phyloP scores from a whole-genome alignment of 495 filamentous ascomycete species.

The Xylona heveae region DNA sequence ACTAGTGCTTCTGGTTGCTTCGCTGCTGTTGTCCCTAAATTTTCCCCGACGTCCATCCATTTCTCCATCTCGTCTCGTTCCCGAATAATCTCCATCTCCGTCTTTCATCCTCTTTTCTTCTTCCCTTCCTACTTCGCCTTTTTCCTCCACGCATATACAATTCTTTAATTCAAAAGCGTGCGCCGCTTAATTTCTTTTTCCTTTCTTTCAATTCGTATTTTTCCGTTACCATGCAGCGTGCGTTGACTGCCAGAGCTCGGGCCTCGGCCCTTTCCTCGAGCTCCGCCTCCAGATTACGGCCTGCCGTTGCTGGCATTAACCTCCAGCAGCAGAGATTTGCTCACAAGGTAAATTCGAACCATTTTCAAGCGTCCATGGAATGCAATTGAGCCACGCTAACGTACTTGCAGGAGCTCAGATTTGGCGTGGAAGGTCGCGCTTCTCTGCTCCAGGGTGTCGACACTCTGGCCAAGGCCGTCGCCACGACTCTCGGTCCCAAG shows the following conservation, averaged over 20 bases:
- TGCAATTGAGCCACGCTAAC: conserved; percentile 3
- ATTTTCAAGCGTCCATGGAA: conserved; percentile 6
- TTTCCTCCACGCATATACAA: conserved; percentile 1
- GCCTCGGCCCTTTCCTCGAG: conserved; percentile 48
- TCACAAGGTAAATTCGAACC: conserved; percentile 52
- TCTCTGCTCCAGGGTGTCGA: conserved; percentile 84
- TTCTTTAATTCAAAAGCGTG: not conserved
- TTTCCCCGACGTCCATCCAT: not conserved
- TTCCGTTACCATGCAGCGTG: conserved; percentile 53
- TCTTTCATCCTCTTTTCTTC: not conserved
- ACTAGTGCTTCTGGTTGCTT: no score
- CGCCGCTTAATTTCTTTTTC: not conserved
- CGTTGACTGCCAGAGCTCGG: conserved; percentile 40
- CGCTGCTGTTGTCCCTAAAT: no score
- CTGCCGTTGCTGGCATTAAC: conserved; percentile 26
- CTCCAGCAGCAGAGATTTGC: conserved; percentile 77
- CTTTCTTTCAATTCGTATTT: conserved; percentile 2
- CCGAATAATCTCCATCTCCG: not conserved
- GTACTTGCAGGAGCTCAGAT: conserved; percentile 71
- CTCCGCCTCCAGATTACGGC: conserved; percentile 11
- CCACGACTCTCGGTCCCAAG: conserved; percentile 92
- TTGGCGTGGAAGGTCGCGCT: conserved; percentile 85
- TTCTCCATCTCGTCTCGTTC: not conserved
- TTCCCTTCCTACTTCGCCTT: not conserved
- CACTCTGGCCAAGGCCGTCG: conserved; percentile 87